Percentiles rank a stretch among this genome's conserved stretches.
phyloP scores from a whole-genome alignment of 352 stramenopile species.

The Phytophthora boehmeriae region DNA sequence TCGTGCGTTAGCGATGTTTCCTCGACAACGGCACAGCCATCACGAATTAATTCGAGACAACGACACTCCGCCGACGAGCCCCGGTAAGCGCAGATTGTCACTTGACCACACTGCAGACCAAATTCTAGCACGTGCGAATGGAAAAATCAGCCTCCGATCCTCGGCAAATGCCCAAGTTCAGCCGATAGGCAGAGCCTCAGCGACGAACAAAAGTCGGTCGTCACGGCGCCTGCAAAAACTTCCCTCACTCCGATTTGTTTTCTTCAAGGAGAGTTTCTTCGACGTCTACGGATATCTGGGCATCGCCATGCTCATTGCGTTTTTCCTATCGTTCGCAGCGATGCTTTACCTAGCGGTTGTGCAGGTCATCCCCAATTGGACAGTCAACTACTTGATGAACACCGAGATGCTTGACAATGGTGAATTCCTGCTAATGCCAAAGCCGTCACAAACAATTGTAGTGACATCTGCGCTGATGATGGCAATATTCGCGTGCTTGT shows the following conservation, averaged over 20 bases:
- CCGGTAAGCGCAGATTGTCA: slow-evolving; percentile 13
- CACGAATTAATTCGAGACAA: slow-evolving; percentile 4
- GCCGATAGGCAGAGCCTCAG: slow-evolving; percentile 6
- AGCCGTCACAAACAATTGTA: slow-evolving; percentile 33
- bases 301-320: slow-evolving; percentile 43
- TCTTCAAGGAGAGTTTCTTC: slow-evolving; percentile 48
- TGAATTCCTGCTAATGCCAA: slow-evolving; percentile 51
- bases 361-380: slow-evolving; percentile 46
- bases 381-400: slow-evolving; percentile 51
- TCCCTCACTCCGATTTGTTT: slow-evolving; percentile 11
- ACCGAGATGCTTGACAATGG: slow-evolving; percentile 48
- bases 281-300: slow-evolving; percentile 52
- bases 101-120: slow-evolving; percentile 7
- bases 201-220: slow-evolving; percentile 10
- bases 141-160: slow-evolving; percentile 1
- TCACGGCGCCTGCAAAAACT: slow-evolving; percentile 4
- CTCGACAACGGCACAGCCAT: slow-evolving; percentile 11
- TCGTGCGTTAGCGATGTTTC: slow-evolving; percentile 3
- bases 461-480: slow-evolving; percentile 39
- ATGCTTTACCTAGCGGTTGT: slow-evolving; percentile 48
- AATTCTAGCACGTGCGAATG: slow-evolving; percentile 3
- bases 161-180: slow-evolving; percentile 12
- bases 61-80: not conserved
- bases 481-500: slow-evolving; percentile 36
- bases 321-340: slow-evolving; percentile 35